Conservation (phyloP, 768 basidiomycete species). For the Omphalotus guepiniiformis region DNA sequence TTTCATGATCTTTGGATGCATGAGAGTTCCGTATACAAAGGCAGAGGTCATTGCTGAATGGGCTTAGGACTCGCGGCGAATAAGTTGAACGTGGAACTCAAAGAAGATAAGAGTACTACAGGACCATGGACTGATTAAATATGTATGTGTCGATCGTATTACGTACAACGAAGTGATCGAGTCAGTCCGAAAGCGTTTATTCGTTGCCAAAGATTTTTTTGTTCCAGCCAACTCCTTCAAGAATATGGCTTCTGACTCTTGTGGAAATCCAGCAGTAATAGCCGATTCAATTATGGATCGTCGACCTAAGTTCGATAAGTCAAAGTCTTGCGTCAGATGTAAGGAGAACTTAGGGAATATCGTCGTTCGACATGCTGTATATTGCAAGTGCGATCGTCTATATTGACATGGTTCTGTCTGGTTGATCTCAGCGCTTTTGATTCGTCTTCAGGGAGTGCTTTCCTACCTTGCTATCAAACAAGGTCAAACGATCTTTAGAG, state of each 20-base stretch:
- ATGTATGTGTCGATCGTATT: not conserved
- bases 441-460: slow-evolving; percentile 54
- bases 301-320: slow-evolving; percentile 67
- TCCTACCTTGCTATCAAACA: slow-evolving; percentile 52
- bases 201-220: not conserved
- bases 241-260: slow-evolving; percentile 30
- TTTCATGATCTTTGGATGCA: slow-evolving; percentile 80
- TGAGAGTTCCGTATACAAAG: slow-evolving; percentile 89
- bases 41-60: slow-evolving; percentile 26
- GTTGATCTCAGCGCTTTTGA: not conserved
- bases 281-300: slow-evolving; percentile 64
- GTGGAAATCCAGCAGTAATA: slow-evolving; percentile 61
- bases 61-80: not conserved
- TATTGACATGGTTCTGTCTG: slow-evolving; percentile 1
- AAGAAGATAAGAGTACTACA: no score
- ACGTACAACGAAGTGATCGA: no score
- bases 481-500: slow-evolving; percentile 64
- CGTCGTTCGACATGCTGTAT: slow-evolving; percentile 75
- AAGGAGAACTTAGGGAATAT: slow-evolving; percentile 61
- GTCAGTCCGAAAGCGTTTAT: not conserved
- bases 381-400: slow-evolving; percentile 63
- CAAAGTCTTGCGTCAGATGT: slow-evolving; percentile 69
- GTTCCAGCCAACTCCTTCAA: not conserved
- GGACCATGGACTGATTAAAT: not conserved
- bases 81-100: not conserved